phyloP scores from a whole-genome alignment of 2,329 filamentous ascomycete genomes.

The Zymoseptoria tritici region DNA sequence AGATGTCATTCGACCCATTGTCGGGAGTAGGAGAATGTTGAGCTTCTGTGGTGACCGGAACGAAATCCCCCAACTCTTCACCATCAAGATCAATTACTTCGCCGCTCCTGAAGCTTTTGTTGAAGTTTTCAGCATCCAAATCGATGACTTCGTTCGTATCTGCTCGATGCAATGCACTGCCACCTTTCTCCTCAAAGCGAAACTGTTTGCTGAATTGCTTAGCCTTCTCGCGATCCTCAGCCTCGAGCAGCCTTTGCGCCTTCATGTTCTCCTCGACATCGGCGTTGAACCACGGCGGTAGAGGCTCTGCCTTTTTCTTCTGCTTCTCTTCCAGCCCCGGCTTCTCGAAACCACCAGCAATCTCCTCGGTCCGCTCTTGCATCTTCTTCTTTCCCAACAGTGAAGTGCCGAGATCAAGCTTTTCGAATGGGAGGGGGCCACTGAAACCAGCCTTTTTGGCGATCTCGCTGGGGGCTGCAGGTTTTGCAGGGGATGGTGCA shows the following conservation, averaged over 20 bases:
- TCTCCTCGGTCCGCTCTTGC: conserved; percentile 46
- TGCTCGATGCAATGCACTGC: conserved; percentile 49
- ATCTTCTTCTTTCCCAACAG: conserved; percentile 46
- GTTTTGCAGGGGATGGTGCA: conserved; percentile 27
- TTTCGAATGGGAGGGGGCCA: conserved; percentile 86
- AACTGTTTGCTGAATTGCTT: conserved; percentile 51
- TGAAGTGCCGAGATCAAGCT: conserved; percentile 60
- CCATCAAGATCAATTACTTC: conserved; percentile 37
- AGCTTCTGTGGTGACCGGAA: neutral
- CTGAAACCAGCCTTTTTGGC: conserved; percentile 55
- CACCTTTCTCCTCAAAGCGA: conserved; percentile 47
- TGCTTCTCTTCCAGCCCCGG: conserved; percentile 32
- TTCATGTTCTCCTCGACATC: conserved; percentile 53
- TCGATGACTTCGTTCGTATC: conserved; percentile 44
- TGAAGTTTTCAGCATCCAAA: conserved; percentile 36
- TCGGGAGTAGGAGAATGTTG: neutral
- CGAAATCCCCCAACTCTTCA: conserved; percentile 5
- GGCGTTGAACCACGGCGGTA: conserved; percentile 69
- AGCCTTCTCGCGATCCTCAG: conserved; percentile 48
- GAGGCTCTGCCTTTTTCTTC: conserved; percentile 46
- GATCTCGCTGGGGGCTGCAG: conserved; percentile 16
- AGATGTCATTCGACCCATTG: neutral
- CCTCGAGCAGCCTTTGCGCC: conserved; percentile 33
- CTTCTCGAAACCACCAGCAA: conserved; percentile 60
- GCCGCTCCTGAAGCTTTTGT: conserved; percentile 25